Evolutionary conservation across 805 yeast genomes (phyloP).

Genomic region (Schwanniomyces occidentalis): DNA sequence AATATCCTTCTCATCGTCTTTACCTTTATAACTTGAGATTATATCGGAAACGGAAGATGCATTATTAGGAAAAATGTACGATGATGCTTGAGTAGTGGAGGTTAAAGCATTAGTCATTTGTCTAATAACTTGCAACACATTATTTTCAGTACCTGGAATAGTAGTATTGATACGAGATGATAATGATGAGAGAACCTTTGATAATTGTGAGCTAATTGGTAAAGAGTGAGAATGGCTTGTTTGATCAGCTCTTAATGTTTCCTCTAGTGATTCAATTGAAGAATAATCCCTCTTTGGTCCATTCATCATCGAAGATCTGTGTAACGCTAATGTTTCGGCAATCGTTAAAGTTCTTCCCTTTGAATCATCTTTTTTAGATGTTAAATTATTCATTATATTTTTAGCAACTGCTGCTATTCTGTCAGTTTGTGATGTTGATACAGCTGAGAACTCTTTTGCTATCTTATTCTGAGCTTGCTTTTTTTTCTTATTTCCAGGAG

Average conservation of each 20-base stretch:
- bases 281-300: slow-evolving; percentile 29
- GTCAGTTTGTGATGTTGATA: slow-evolving; percentile 2
- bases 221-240: slow-evolving; percentile 4
- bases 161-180: slow-evolving; percentile 30
- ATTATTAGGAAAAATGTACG: slow-evolving; percentile 9
- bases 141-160: slow-evolving; percentile 20
- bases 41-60: slow-evolving; percentile 19
- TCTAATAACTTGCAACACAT: slow-evolving; percentile 36
- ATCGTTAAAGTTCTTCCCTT: slow-evolving; percentile 44
- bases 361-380: slow-evolving; percentile 7
- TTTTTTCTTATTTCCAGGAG: slow-evolving; percentile 1
- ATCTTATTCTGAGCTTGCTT: not conserved
- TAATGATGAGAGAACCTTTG: slow-evolving; percentile 31
- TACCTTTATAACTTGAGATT: slow-evolving; percentile 20
- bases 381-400: slow-evolving; percentile 9
- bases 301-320: slow-evolving; percentile 45
- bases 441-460: not conserved
- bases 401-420: slow-evolving; percentile 10
- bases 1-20: slow-evolving; percentile 22
- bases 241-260: slow-evolving; percentile 17
- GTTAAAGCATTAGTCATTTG: slow-evolving; percentile 39
- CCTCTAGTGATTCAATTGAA: slow-evolving; percentile 26
- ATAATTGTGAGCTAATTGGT: slow-evolving; percentile 29
- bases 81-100: slow-evolving; percentile 12
- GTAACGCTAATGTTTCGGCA: slow-evolving; percentile 60